Base-by-base conservation (phyloP, 2,329 filamentous ascomycete genomes). In the Ophiostoma montium region DNA sequence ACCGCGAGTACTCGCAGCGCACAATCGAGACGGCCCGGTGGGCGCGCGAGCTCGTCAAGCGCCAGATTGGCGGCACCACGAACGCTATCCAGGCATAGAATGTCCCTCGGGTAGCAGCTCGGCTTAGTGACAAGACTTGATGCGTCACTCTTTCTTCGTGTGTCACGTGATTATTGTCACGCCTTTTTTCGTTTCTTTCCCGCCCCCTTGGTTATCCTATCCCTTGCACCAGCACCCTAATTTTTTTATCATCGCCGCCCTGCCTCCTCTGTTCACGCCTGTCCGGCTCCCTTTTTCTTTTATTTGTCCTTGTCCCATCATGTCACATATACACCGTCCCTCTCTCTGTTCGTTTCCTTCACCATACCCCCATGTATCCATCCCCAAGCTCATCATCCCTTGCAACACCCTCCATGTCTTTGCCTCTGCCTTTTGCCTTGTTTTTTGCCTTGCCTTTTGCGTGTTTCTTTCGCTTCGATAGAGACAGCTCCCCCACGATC, bases 41-140 rank as follows among this genome's bases (percentile, higher is more conserved):
- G 92, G 89, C 92, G 55, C 84, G 90, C 53, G 92, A 96, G 68
- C 88, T 95, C 65, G 89, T 96, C 65, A 96, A 95, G 76, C 84
- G 87, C 59, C 92, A 98, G 67, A 68, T 81, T 32, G 74, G 75
- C 51, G 76, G 76, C 55, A 60, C 64, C 46, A 63, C 61, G 58
- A 69, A 63, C 48, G 68, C 74, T 58, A 77, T 78, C 49, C 68
- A 74, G 57, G 67, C 67, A 55, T 74, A 66, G 68, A 36, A 43
- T 42, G 52, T 48, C n/a, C n/a, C n/a, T n/a, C n/a, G n/a, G n/a
- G n/a, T n/a, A n/a, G n/a, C n/a, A n/a, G n/a, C 21, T 45, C 18
- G 13, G 12, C 12, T 41, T 3, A 39, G 8, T 23, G n/a, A 7
- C 38, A 35, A n/a, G n/a, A n/a, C n/a, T n/a, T n/a, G n/a, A n/a